These are phyloP conservation scores for Rhododendron kiyosumense DNA, from an alignment of 148 eudicot genomes.

Conservation along the genomic window DNA sequence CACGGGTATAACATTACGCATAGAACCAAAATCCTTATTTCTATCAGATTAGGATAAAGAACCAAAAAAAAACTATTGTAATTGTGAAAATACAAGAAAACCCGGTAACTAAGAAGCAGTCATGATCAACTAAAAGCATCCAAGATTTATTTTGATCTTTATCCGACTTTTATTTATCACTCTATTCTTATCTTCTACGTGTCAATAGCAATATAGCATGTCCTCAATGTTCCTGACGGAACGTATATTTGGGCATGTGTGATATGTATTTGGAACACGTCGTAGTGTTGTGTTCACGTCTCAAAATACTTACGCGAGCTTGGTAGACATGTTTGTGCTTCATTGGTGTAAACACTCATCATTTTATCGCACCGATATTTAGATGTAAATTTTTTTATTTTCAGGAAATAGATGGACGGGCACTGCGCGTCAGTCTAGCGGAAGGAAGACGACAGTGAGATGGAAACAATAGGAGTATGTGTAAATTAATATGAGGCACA, in stretches of 20 bases:
- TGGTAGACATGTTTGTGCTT: background rate
- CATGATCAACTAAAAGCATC: background rate
- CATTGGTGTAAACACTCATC: background rate
- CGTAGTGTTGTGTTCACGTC: background rate
- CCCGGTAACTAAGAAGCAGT: background rate
- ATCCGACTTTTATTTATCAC: background rate
- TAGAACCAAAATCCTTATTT: background rate
- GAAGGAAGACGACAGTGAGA: slow-evolving; percentile 55
- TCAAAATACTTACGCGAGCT: background rate
- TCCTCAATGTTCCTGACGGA: background rate
- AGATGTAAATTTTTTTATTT: background rate
- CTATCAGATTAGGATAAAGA: background rate
- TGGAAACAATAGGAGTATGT: background rate
- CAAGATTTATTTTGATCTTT: background rate
- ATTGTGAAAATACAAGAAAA: background rate
- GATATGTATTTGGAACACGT: background rate
- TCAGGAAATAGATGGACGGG: slow-evolving; percentile 87
- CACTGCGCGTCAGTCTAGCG: slow-evolving; percentile 70
- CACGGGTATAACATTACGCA: background rate
- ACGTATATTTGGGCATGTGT: background rate
- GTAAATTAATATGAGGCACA: slow-evolving; percentile 11
- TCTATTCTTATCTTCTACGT: background rate
- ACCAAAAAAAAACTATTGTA: background rate
- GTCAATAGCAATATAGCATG: background rate
- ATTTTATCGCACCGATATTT: background rate